Evolutionary conservation across 2,329 filamentous ascomycete species (phyloP).

Genomic region (Cordyceps sp.): DNA sequence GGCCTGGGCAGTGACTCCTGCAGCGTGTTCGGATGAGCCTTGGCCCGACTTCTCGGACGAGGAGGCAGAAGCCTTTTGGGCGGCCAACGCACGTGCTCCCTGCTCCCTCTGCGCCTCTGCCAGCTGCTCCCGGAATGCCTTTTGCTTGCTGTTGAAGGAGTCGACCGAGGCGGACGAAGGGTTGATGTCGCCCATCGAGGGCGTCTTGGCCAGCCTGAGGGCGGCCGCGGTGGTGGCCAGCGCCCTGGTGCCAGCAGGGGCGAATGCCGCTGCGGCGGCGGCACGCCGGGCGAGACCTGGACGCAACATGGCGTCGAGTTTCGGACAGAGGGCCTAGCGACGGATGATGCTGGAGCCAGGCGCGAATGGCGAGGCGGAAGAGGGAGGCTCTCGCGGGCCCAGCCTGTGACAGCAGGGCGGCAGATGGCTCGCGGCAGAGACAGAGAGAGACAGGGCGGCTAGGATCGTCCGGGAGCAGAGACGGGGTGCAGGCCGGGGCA

Average conservation of each 20-base stretch:
- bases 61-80: constrained; percentile 24
- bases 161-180: constrained; percentile 45
- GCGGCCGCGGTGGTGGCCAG: constrained; percentile 38
- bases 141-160: constrained; percentile 69
- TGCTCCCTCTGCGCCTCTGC: constrained; percentile 62
- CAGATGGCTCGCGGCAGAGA: not conserved
- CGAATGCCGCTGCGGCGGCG: constrained; percentile 22
- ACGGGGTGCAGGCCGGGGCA: too few relatives aligned
- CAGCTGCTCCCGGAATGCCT: constrained; percentile 70
- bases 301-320: constrained; percentile 24
- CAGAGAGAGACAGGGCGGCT: not conserved
- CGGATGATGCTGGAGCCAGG: not conserved
- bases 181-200: constrained; percentile 76
- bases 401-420: not conserved
- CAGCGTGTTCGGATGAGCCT: constrained; percentile 17
- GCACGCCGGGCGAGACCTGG: constrained; percentile 30
- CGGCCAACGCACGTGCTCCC: constrained; percentile 60
- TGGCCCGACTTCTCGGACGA: constrained; percentile 23
- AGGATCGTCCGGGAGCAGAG: not conserved
- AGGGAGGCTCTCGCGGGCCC: not conserved
- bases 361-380: not conserved
- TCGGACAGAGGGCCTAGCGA: not conserved
- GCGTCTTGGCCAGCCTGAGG: constrained; percentile 30
- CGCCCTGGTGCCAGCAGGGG: constrained; percentile 33
- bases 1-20: constrained; percentile 33